phyloP scores from a whole-genome alignment of 164 flowering plant genomes.

The Chimonanthus salicifolius region DNA sequence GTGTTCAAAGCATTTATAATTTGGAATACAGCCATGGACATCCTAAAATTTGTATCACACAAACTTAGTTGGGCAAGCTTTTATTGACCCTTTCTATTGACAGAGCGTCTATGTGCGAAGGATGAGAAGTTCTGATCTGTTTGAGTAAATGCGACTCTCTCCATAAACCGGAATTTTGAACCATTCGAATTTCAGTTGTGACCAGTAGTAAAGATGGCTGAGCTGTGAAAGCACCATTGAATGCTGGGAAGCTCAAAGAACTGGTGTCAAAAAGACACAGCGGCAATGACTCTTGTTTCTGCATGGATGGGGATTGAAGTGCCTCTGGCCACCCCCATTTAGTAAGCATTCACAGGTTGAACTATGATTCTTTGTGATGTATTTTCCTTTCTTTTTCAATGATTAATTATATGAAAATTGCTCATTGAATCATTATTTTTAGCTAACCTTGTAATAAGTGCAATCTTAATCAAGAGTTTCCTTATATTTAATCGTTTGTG shows the following conservation, averaged over 20 bases:
- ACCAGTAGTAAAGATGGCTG: neutral
- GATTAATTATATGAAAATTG: neutral
- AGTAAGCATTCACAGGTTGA: neutral
- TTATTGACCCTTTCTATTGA: slow-evolving; percentile 5
- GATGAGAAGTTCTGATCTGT: slow-evolving; percentile 20
- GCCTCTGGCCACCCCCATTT: slow-evolving; percentile 3
- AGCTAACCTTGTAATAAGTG: neutral
- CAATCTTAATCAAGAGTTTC: neutral
- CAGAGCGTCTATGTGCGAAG: slow-evolving; percentile 59
- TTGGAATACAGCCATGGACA: neutral
- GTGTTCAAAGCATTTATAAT: neutral
- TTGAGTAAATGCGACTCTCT: neutral
- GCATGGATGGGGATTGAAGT: neutral
- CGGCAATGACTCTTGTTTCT: neutral
- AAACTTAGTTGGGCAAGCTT: neutral
- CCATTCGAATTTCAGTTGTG: neutral
- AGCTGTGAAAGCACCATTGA: neutral
- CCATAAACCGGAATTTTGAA: neutral
- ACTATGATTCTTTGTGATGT: neutral
- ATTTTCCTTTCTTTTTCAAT: neutral
- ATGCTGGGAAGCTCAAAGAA: neutral
- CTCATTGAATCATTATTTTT: neutral
- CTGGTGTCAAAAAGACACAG: neutral
- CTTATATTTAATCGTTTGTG: neutral
- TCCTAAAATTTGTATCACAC: neutral